phyloP scores from a whole-genome alignment of 768 basidiomycete genomes.

The Mycena venus region DNA sequence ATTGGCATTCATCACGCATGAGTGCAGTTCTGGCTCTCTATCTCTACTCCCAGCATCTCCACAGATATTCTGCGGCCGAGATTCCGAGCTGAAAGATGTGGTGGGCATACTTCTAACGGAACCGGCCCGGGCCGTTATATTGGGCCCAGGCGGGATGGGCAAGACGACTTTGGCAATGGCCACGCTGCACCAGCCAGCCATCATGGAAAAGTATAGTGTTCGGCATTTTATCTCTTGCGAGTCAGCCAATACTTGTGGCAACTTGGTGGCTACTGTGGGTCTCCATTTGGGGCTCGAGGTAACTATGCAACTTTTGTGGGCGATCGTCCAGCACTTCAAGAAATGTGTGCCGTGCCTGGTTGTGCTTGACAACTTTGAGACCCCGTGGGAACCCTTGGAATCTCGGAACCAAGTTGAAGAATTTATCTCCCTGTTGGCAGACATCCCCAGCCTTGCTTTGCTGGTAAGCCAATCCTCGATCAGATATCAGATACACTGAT shows the following conservation, averaged over 20 bases:
- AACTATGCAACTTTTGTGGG: background rate
- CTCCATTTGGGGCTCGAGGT: background rate
- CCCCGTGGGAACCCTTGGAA: too few relatives aligned
- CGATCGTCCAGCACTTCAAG: background rate
- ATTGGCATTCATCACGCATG: too few relatives aligned
- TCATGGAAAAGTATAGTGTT: background rate
- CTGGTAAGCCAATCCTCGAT: background rate
- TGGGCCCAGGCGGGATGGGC: too few relatives aligned
- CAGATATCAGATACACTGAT: background rate
- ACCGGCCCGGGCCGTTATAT: too few relatives aligned
- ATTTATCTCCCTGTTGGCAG: slow-evolving; percentile 10
- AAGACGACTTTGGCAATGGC: background rate
- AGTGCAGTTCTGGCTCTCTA: background rate
- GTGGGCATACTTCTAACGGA: too few relatives aligned
- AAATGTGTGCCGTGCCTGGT: background rate
- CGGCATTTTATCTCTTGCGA: slow-evolving; percentile 19
- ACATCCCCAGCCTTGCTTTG: slow-evolving; percentile 3
- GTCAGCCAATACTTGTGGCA: background rate
- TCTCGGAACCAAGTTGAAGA: slow-evolving; percentile 10
- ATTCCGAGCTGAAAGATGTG: too few relatives aligned
- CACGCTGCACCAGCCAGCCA: background rate
- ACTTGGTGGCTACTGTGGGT: background rate
- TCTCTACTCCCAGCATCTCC: too few relatives aligned
- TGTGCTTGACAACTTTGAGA: slow-evolving; percentile 17
- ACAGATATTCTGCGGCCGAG: too few relatives aligned